These are phyloP conservation scores for Neolecta irregularis DNA, from an alignment of 1,139 yeast species.

Conservation along the genomic window DNA sequence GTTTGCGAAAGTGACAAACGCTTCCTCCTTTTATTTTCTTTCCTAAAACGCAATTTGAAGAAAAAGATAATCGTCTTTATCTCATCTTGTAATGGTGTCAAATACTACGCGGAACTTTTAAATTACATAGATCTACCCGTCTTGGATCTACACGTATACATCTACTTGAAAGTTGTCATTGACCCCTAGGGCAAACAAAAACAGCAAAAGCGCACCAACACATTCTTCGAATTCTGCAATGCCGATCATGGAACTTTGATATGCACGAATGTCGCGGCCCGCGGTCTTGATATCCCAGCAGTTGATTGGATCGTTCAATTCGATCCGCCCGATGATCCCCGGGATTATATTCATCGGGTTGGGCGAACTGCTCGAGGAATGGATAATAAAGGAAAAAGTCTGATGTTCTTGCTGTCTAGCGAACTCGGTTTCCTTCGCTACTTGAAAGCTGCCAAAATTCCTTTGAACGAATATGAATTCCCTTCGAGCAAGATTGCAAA, in stretches of 20 bases:
- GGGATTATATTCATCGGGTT: constrained; percentile 93
- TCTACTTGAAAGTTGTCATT: neutral
- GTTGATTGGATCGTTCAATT: constrained; percentile 97
- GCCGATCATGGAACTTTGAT: constrained; percentile 85
- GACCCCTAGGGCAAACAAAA: constrained; percentile 56
- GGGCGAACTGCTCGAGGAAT: constrained; percentile 95
- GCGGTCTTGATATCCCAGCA: constrained; percentile 93
- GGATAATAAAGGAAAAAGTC: constrained; percentile 68
- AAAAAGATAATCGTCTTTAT: constrained; percentile 89
- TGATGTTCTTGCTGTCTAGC: constrained; percentile 86
- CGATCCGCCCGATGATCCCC: constrained; percentile 98
- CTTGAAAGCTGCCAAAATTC: constrained; percentile 91
- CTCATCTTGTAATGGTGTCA: constrained; percentile 93
- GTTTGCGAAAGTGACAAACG: constrained; percentile 93
- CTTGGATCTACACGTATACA: constrained; percentile 59
- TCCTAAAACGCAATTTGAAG: constrained; percentile 68
- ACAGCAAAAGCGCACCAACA: constrained; percentile 94
- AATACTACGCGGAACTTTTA: constrained; percentile 82
- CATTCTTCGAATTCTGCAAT: constrained; percentile 93
- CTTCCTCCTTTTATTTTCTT: constrained; percentile 75
- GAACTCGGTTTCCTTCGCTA: constrained; percentile 91
- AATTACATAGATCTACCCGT: constrained; percentile 95
- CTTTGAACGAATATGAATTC: constrained; percentile 90
- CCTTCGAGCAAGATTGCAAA: constrained; percentile 88
- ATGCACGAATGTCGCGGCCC: constrained; percentile 96